Base-by-base conservation (phyloP, 805 yeast genomes). In the Groenewaldozyma tartarivorans region DNA sequence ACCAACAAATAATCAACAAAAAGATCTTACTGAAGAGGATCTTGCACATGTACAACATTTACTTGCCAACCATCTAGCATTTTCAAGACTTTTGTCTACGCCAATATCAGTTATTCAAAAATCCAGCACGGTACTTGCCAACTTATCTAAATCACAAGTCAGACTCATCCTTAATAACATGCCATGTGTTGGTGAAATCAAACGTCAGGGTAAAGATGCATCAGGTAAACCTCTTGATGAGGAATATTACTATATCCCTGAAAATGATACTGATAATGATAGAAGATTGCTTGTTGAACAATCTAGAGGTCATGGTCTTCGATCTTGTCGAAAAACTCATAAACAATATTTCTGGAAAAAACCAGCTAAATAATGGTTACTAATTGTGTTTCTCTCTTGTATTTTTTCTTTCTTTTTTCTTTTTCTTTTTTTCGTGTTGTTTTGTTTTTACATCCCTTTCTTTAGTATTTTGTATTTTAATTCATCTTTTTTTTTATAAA, bases 161-260 rank as follows among this genome's bases (percentile, higher is more conserved):
- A 66, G 74, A 35, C 56, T 57, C 16, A 54, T 75, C 5, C 66
- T 78, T 34, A 60, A 63, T 39, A 56, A 60, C 34, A 63, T 76
- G 30, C 52, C 61, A 4, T 81, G 90, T 53, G 72, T 90, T 44
- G 97, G 97, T n/a, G 81, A 82, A 7, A 88, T 92, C 45, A 74
- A 77, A 54, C 80, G 97, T 60, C 70, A 73, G 44, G 96, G 96
- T 37, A 88, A 87, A 59, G 98, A 92, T 61, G 96, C 97, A 2
- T 94, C 96, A 2, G 98, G 97, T 7, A 86, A 87, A 59, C 84
- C 83, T 3, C 68, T 92, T 47, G 97, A 90, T 50, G 94, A 86
- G 58, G 96, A 92, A 58, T 92, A 85, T 56, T 92, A 87, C 60
- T 92, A 92, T 56, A 77, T 79, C 43, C 78, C 87, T 2, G 97